A percentile compares a stretch with the other conserved stretches of the same genome.
phyloP scores from a whole-genome alignment of 495 filamentous ascomycete species.

The Pyronema omphalodes region DNA sequence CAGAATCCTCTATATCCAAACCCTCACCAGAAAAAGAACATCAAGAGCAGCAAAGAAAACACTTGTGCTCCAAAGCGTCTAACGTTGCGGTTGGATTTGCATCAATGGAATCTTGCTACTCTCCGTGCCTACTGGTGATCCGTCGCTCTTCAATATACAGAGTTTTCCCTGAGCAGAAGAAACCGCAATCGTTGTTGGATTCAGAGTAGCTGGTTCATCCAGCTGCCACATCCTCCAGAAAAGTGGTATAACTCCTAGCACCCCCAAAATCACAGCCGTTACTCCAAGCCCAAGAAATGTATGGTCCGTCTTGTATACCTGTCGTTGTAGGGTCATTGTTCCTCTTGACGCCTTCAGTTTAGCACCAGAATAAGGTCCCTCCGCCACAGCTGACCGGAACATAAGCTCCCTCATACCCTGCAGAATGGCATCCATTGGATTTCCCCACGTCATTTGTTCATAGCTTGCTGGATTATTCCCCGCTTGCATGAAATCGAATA shows the following conservation, averaged over 20 bases:
- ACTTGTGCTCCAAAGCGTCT: too few species aligned
- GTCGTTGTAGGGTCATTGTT: neutral
- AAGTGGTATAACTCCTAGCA: slow-evolving; percentile 4
- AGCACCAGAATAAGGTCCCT: neutral
- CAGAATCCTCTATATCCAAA: too few species aligned
- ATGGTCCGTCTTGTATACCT: slow-evolving; percentile 5
- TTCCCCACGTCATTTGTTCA: slow-evolving; percentile 1
- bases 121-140: neutral
- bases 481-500: slow-evolving; percentile 1
- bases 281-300: slow-evolving; percentile 6
- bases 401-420: slow-evolving; percentile 8
- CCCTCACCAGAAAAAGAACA: too few species aligned
- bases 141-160: neutral
- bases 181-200: neutral
- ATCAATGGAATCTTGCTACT: too few species aligned
- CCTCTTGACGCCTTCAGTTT: neutral
- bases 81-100: too few species aligned
- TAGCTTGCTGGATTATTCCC: neutral
- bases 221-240: slow-evolving; percentile 7
- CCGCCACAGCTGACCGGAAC: slow-evolving; percentile 7
- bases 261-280: neutral
- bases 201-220: neutral
- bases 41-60: too few species aligned
- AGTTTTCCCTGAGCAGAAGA: neutral
- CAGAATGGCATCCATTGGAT: slow-evolving; percentile 7